Conservation (phyloP, 2,329 filamentous ascomycete genomes). For the Dothistroma septosporum region DNA sequence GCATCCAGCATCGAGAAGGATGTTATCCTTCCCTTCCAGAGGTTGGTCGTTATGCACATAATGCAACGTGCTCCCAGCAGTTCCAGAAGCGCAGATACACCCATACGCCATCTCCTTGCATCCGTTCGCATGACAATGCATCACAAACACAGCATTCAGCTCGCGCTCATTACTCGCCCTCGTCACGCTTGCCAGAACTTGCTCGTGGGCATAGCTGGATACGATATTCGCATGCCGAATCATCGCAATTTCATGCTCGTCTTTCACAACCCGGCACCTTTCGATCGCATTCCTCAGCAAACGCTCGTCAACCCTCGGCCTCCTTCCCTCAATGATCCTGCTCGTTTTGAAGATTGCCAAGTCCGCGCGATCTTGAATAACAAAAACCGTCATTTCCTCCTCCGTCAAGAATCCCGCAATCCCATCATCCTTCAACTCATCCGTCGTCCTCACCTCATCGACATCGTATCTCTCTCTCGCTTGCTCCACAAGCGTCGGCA, state of each 20-base stretch:
- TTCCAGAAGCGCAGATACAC: slow-evolving; percentile 76
- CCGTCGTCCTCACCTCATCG: slow-evolving; percentile 53
- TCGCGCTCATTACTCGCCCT: slow-evolving; percentile 72
- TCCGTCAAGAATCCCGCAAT: slow-evolving; percentile 51
- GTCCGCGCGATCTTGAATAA: slow-evolving; percentile 69
- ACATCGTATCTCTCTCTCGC: slow-evolving; percentile 57
- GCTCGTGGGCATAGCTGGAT: slow-evolving; percentile 71
- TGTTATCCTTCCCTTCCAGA: slow-evolving; percentile 66
- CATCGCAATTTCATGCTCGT: slow-evolving; percentile 75
- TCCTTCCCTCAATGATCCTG: slow-evolving; percentile 59
- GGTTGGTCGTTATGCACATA: slow-evolving; percentile 76
- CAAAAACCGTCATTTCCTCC: slow-evolving; percentile 57
- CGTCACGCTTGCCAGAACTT: slow-evolving; percentile 61
- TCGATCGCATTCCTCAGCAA: slow-evolving; percentile 66
- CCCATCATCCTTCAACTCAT: slow-evolving; percentile 66
- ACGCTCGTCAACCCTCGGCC: slow-evolving; percentile 59
- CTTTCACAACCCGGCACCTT: slow-evolving; percentile 75
- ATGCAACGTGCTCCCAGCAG: slow-evolving; percentile 78
- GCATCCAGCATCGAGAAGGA: slow-evolving; percentile 78
- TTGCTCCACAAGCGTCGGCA: slow-evolving; percentile 73
- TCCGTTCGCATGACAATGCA: slow-evolving; percentile 68
- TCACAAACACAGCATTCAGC: slow-evolving; percentile 75
- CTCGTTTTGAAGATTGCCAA: slow-evolving; percentile 48
- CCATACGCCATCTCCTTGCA: slow-evolving; percentile 82
- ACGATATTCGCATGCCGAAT: slow-evolving; percentile 79